phyloP scores from a whole-genome alignment of 1,284 basidiomycete genomes.

The Cutaneotrichosporon sp. region DNA sequence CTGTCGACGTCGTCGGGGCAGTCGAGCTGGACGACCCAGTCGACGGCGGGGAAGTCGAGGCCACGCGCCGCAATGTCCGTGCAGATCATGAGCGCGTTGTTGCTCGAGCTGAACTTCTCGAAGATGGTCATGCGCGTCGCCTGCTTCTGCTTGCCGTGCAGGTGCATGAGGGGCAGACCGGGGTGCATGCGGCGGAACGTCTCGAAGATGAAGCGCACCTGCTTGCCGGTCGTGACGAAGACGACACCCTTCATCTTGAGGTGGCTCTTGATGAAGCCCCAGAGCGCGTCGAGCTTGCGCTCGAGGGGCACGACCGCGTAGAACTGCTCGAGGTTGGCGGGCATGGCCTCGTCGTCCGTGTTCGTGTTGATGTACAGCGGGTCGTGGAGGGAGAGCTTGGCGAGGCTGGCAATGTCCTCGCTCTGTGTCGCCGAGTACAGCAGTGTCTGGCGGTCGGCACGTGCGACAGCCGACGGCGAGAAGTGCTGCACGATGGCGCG shows the following conservation, averaged over 20 bases:
- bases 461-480: constrained; percentile 62
- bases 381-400: constrained; percentile 82
- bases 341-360: constrained; percentile 59
- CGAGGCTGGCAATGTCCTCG: constrained; percentile 83
- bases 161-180: constrained; percentile 82
- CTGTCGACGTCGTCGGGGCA: constrained; percentile 98
- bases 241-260: constrained; percentile 89
- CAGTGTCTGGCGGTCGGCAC: constrained; percentile 75
- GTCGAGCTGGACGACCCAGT: constrained; percentile 98
- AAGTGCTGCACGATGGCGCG: constrained; percentile 84
- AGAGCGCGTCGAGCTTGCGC: constrained; percentile 87
- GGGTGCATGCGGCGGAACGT: constrained; percentile 94
- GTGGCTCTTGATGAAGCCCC: constrained; percentile 94
- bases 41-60: constrained; percentile 93
- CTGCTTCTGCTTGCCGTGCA: constrained; percentile 98
- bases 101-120: constrained; percentile 73
- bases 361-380: constrained; percentile 76
- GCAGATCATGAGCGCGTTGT: constrained; percentile 81
- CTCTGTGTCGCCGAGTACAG: constrained; percentile 98
- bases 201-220: constrained; percentile 93
- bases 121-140: constrained; percentile 80
- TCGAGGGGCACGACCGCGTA: constrained; percentile 84
- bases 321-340: constrained; percentile 80
- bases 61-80: constrained; percentile 98
- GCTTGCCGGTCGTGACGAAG: constrained; percentile 90